A percentile compares a stretch with the other conserved stretches of the same genome.
These are phyloP conservation scores for Eucalyptus cloeziana DNA, from an alignment of 345 rosid species.

Conservation along the genomic window DNA sequence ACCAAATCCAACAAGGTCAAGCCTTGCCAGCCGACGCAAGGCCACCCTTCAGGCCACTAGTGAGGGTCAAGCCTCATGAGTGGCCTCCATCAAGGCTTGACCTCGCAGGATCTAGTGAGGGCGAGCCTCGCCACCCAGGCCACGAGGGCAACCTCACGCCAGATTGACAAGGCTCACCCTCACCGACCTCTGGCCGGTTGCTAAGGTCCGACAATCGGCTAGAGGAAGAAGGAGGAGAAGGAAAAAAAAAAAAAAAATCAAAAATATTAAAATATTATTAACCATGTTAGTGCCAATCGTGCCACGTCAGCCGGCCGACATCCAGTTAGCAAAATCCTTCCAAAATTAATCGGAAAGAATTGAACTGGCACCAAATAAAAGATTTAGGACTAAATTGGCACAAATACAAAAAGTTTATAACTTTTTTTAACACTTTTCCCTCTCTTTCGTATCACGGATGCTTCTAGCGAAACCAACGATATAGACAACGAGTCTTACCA, in stretches of 20 bases:
- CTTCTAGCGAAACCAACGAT: not conserved
- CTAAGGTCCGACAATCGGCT: fast-evolving
- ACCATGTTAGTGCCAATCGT: fast-evolving
- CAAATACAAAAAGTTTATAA: too few relatives aligned
- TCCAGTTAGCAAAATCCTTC: too few relatives aligned
- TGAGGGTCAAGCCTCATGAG: too few relatives aligned
- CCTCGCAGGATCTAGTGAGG: fast-evolving
- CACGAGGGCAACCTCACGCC: fast-evolving
- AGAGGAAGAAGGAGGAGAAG: too few relatives aligned
- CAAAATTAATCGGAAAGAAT: too few relatives aligned
- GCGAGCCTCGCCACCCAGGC: fast-evolving
- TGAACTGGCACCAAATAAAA: fast-evolving
- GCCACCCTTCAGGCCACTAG: fast-evolving
- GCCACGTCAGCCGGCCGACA: fast-evolving
- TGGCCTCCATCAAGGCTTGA: too few relatives aligned
- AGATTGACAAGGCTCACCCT: too few relatives aligned
- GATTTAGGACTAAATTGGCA: too few relatives aligned
- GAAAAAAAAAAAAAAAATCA: too few relatives aligned
- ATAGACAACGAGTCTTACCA: not conserved
- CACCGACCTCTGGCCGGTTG: fast-evolving
- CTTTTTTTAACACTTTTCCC: not conserved
- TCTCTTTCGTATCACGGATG: not conserved
- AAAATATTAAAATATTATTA: too few relatives aligned
- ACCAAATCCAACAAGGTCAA: fast-evolving
- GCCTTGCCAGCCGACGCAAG: fast-evolving